Evolutionary conservation across 257 asterid genomes (phyloP).

Genomic region (Schizonepeta tenuifolia): DNA sequence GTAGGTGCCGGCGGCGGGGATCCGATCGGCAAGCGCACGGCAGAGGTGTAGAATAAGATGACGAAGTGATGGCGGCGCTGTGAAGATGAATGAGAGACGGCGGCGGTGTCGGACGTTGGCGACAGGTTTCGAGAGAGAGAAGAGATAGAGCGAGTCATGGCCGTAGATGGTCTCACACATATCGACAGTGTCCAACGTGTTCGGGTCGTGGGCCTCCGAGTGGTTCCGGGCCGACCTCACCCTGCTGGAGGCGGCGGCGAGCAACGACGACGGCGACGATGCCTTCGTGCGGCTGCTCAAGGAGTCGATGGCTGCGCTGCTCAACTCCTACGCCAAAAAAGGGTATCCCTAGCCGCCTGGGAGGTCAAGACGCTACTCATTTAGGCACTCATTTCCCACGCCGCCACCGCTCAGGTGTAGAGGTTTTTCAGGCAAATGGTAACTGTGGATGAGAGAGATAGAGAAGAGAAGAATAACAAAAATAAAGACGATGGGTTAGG

Average conservation of each 20-base stretch:
- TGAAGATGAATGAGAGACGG: too few species aligned
- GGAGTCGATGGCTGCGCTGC: constrained; percentile 86
- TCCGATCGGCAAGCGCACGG: too few species aligned
- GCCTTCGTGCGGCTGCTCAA: constrained; percentile 56
- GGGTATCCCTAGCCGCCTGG: constrained; percentile 85
- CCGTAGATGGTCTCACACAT: constrained; percentile 78
- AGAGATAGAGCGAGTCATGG: constrained; percentile 77
- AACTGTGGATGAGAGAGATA: constrained; percentile 50
- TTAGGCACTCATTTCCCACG: constrained; percentile 68
- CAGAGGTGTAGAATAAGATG: too few species aligned
- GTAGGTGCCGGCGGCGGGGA: too few species aligned
- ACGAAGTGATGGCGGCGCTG: too few species aligned
- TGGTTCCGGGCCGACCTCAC: constrained; percentile 67
- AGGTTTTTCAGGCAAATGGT: constrained; percentile 60
- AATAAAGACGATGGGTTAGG: too few species aligned
- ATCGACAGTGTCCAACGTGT: constrained; percentile 75
- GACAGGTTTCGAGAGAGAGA: too few species aligned
- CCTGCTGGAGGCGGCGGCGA: constrained; percentile 64
- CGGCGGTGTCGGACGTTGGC: too few species aligned
- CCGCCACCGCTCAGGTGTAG: constrained; percentile 66
- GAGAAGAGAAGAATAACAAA: too few species aligned
- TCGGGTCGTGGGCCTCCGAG: constrained; percentile 79
- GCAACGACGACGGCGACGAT: constrained; percentile 49
- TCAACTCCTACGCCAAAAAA: constrained; percentile 74
- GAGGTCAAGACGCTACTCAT: constrained; percentile 81